Base-by-base conservation (phyloP, 805 yeast species). In the Zygosaccharomyces gambellarensis region DNA sequence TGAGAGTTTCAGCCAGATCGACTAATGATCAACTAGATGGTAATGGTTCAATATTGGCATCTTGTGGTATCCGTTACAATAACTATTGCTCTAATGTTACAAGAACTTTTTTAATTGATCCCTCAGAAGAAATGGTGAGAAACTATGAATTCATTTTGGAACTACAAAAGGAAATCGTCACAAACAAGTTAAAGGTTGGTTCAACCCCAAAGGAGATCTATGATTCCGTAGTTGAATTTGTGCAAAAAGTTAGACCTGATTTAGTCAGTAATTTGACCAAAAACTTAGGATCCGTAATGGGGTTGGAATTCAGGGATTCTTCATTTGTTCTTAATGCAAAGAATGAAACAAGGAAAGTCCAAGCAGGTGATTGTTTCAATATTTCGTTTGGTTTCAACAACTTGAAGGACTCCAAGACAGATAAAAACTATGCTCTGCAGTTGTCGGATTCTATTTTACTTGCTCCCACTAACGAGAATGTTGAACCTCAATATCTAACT, bases 51-150 rank as follows among this genome's bases (percentile, higher is more conserved):
- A 90, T 92, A 45, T 69, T 90, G 55, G 80, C 95, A 5, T 83
- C 95, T 2, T 71, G 94, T 53, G 97, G 96, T 47, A 75, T 92
- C 53, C 80, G 96, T 60, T 92, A 90, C 71, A 87, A 83, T 63
- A 82, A 86, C 41, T 92, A 92, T 69, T 88, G 96, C 66, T 86
- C 97, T 5, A 88, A 87, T 59, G 72, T 92, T 42, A 90, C 85
- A 7, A 79, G 98, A 67, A 87, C 97, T 0, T 92, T 87, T 59
- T 74, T 92, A 64, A 87, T 92, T 61, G 96, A 88, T 64, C 97
- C 97, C 9, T 77, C 95, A 3, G 78, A 80, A 45, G 85, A 82
- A 54, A 82, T 88, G 74, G 92, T 86, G 57, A 71, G 74, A 46
- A 85, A 87, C 66, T 92, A 92, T 68, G 92, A 85, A 53, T 81